These are phyloP conservation scores for Maudiozyma serrabonitensis DNA, from an alignment of 805 yeast genomes.

Conservation along the genomic window DNA sequence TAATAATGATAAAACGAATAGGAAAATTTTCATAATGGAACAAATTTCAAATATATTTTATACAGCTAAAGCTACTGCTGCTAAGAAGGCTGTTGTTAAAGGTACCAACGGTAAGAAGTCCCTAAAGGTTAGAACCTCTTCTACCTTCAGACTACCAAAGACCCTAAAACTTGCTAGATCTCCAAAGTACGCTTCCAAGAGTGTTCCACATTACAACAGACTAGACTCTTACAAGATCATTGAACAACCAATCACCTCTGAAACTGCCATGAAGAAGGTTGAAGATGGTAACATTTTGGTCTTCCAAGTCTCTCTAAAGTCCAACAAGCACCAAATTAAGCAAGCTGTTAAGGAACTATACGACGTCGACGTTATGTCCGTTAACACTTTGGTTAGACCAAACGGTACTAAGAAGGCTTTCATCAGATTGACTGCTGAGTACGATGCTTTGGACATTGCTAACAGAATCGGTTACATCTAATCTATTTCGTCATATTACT, in stretches of 20 bases:
- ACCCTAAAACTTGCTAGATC: conserved; percentile 87
- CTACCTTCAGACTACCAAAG: conserved; percentile 96
- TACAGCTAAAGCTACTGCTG: conserved; percentile 79
- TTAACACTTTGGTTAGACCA: conserved; percentile 97
- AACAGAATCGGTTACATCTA: conserved; percentile 99
- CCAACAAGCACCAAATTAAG: conserved; percentile 98
- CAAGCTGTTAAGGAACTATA: conserved; percentile 96
- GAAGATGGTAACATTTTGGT: conserved; percentile 99
- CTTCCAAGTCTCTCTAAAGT: conserved; percentile 92
- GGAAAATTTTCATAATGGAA: neutral
- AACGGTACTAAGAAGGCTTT: conserved; percentile 99
- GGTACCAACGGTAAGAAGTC: conserved; percentile 90
- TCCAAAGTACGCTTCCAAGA: conserved; percentile 91
- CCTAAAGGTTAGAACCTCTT: conserved; percentile 84
- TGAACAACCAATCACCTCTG: conserved; percentile 91
- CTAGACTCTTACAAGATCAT: conserved; percentile 91
- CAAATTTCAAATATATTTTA: conserved; percentile 6
- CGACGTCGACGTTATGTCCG: conserved; percentile 87
- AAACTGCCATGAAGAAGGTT: conserved; percentile 98
- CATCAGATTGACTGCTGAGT: conserved; percentile 97
- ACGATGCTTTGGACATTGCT: conserved; percentile 99
- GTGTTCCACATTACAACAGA: conserved; percentile 97
- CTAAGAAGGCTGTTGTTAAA: conserved; percentile 97
- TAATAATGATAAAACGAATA: too few relatives aligned
- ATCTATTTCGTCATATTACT: conserved; percentile 22